Conservation (phyloP, 23 red algal genomes). For the Gracilaria gracilis region DNA sequence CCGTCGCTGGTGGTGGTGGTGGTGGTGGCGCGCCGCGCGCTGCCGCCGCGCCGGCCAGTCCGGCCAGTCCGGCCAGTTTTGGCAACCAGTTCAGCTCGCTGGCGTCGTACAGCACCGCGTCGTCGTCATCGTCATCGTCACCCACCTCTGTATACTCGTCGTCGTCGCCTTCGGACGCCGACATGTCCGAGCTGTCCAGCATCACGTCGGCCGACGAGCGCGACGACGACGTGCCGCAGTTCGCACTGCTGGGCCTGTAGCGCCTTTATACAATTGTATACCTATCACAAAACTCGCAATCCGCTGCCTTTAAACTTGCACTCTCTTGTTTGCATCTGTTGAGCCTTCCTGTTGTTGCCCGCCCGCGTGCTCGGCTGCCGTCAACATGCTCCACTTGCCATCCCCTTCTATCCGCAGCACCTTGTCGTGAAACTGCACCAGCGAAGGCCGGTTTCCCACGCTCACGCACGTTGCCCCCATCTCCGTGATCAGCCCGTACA, state of each 20-base stretch:
- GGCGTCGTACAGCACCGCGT: not conserved
- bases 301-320: not conserved
- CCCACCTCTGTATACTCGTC: not conserved
- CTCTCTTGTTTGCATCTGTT: not conserved
- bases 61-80: constrained; percentile 9
- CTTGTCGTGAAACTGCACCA: constrained; percentile 80
- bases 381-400: constrained; percentile 10
- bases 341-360: not conserved
- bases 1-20: not conserved
- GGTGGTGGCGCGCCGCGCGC: not conserved
- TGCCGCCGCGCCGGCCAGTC: not conserved
- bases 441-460: constrained; percentile 91
- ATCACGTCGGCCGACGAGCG: not conserved
- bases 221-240: too few relatives aligned
- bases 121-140: not conserved
- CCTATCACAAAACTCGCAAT: too few relatives aligned
- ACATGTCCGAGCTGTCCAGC: too few relatives aligned
- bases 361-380: not conserved
- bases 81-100: constrained; percentile 17
- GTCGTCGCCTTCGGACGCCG: not conserved
- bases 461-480: constrained; percentile 83
- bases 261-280: not conserved
- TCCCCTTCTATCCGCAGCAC: constrained; percentile 44
- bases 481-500: constrained; percentile 82
- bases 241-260: not conserved